Conservation (phyloP, 2,329 filamentous ascomycete species). For the Didymella pomorum region DNA sequence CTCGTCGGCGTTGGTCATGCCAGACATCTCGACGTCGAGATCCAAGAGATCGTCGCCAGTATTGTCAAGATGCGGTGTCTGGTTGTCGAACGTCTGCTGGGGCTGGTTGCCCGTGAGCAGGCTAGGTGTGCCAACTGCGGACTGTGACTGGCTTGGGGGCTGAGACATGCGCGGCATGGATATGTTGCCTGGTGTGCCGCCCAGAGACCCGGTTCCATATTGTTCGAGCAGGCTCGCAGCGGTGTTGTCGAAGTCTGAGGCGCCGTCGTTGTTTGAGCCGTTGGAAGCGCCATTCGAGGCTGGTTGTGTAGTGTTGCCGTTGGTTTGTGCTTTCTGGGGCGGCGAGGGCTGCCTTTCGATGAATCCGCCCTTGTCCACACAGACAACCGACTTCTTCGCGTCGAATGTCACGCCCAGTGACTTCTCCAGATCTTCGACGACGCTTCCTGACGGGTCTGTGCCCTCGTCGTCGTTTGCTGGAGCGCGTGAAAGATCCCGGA, state of each 20-base stretch:
- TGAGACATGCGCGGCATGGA: conserved; percentile 64
- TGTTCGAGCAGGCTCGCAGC: conserved; percentile 72
- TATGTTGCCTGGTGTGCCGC: conserved; percentile 67
- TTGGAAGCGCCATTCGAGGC: conserved; percentile 48
- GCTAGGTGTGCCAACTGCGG: conserved; percentile 64
- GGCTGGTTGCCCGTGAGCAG: conserved; percentile 35
- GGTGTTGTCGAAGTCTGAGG: conserved; percentile 47
- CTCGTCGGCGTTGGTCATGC: conserved; percentile 55
- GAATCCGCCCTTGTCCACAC: conserved; percentile 80
- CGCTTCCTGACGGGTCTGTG: conserved; percentile 69
- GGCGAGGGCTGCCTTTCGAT: conserved; percentile 61
- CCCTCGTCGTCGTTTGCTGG: conserved; percentile 32
- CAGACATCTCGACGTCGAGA: conserved; percentile 65
- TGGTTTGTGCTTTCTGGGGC: conserved; percentile 40
- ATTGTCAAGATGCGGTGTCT: conserved; percentile 36
- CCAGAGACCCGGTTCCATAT: conserved; percentile 69
- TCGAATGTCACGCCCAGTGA: conserved; percentile 72
- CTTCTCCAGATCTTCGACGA: conserved; percentile 77
- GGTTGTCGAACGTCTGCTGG: conserved; percentile 39
- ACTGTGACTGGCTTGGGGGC: conserved; percentile 65
- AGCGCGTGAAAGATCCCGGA: conserved; percentile 69
- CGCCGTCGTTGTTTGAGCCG: conserved; percentile 38
- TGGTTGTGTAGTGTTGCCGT: conserved; percentile 39
- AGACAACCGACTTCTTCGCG: conserved; percentile 69
- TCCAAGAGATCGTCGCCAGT: conserved; percentile 48